These are phyloP conservation scores for Annona squamosa DNA, from an alignment of 164 flowering plant genomes.

Conservation along the genomic window DNA sequence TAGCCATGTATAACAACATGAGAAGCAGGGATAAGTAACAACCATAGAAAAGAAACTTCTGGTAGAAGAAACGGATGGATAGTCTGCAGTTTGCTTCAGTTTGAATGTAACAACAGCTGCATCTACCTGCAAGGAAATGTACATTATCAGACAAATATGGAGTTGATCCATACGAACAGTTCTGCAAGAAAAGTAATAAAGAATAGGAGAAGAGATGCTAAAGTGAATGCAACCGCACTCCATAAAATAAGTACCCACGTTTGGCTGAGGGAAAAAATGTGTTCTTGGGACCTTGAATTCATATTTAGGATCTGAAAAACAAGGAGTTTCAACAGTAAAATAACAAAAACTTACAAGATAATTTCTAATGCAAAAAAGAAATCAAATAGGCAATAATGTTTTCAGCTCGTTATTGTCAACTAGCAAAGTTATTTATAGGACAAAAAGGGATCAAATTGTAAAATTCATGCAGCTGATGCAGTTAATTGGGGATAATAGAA, in stretches of 20 bases:
- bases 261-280: slow-evolving; percentile 92
- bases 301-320: slow-evolving; percentile 73
- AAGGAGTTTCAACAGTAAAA: not conserved
- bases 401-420: too few relatives aligned
- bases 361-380: not conserved
- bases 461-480: too few relatives aligned
- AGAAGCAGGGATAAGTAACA: not conserved
- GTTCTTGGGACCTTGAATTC: slow-evolving; percentile 67
- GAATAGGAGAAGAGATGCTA: slow-evolving; percentile 58
- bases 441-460: too few relatives aligned
- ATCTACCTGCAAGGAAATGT: slow-evolving; percentile 60
- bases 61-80: slow-evolving; percentile 61
- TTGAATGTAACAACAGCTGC: slow-evolving; percentile 79
- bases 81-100: slow-evolving; percentile 61
- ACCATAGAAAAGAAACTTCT: slow-evolving; percentile 91
- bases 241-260: slow-evolving; percentile 42
- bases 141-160: not conserved
- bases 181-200: not conserved
- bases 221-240: slow-evolving; percentile 61
- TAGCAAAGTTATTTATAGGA: too few relatives aligned
- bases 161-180: not conserved
- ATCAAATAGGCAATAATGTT: not conserved
- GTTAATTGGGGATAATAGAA: too few relatives aligned
- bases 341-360: not conserved
- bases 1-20: not conserved